Evolutionary conservation across 163 green algal species (phyloP).

Genomic region (Chlamydomonas reinhardtii): DNA sequence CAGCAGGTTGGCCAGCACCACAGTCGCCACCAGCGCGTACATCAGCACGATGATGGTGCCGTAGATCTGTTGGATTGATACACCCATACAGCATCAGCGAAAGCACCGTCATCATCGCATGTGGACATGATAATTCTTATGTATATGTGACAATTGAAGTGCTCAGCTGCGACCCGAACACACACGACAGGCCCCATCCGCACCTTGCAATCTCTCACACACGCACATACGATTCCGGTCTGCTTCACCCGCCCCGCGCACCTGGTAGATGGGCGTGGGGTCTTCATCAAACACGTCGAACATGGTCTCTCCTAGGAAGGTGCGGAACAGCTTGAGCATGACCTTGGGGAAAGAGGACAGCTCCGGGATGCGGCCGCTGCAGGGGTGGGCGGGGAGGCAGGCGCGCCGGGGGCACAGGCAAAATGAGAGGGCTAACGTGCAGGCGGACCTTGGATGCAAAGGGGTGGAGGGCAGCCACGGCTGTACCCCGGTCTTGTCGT

Average conservation of each 20-base stretch:
- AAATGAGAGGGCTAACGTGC: too few relatives aligned
- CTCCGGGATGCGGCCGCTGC: constrained; percentile 1
- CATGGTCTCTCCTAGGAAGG: constrained; percentile 22
- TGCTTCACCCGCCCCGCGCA: neutral
- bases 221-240: too few relatives aligned
- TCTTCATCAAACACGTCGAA: neutral
- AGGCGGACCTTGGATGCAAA: neutral
- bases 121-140: too few relatives aligned
- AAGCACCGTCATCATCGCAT: too few relatives aligned
- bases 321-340: constrained; percentile 20
- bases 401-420: too few relatives aligned
- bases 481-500: too few relatives aligned
- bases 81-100: too few relatives aligned
- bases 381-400: neutral
- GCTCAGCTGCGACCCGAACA: too few relatives aligned
- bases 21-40: neutral
- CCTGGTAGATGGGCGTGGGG: neutral
- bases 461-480: too few relatives aligned
- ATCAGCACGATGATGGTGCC: constrained; percentile 1
- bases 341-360: neutral
- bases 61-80: neutral
- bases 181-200: too few relatives aligned
- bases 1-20: constrained; percentile 17
- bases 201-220: too few relatives aligned
- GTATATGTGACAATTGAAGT: too few relatives aligned